Evolutionary conservation across 2,329 filamentous ascomycete species (phyloP), one percentile per base, ranked within the genome.

Genomic region (Claviceps lovelessii): DNA sequence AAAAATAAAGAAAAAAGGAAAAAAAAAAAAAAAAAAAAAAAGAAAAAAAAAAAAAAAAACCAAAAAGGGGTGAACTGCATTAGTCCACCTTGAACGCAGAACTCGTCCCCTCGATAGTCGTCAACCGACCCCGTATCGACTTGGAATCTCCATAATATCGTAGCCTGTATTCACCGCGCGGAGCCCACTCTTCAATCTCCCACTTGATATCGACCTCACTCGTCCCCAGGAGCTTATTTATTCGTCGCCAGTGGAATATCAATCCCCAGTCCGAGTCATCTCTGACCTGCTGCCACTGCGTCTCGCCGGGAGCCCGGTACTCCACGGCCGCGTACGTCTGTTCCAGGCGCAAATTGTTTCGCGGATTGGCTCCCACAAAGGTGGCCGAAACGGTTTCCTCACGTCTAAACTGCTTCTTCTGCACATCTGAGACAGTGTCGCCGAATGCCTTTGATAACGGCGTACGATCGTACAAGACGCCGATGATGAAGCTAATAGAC

Each of bases 351-450:
- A 95, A 76, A 58, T 94, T 86, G 67, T 95, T 96, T 51, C 90
- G 78, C 9, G 90, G 90, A 63, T 95, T 95, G 4, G 90, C 90
- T 19, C 86, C 90, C 0, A 90, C 78, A 65, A 96, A 96, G 0
- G 74, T 82, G 0, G 79, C 86, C 5, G 70, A 78, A 33, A 88
- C 78, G 0, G 73, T 73, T 9, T 78, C 75, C 3, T 88, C 87
- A 1, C 72, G 69, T 0, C 65, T 52, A 60, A 85, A 87, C 0
- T 70, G 68, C 1, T 13, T 31, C 17, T 75, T 66, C 1, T 66
- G 63, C 0, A 79, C 74, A 44, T 84, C 75, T 0, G 70, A 70
- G 49, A 79, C 71, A 17, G 88, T 77, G 48, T 85, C 76, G 10
- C 90, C 90, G 61, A 88, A 95, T 0, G 68, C 72, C 55, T 81